Conservation (phyloP, 495 filamentous ascomycete species). For the Patellaria atrata region DNA sequence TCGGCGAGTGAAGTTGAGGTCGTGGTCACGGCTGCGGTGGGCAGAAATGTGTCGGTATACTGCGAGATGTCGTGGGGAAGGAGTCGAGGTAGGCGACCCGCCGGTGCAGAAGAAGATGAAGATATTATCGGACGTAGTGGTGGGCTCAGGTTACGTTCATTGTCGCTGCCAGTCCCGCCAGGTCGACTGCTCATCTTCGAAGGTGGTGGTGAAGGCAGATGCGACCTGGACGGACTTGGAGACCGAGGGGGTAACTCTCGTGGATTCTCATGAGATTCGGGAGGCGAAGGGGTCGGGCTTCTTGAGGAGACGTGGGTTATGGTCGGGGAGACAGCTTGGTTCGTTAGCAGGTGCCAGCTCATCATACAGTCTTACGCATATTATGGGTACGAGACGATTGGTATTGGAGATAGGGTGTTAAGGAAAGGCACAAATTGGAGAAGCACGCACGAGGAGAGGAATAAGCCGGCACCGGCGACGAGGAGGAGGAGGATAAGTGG, state of each 20-base stretch:
- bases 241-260: constrained; percentile 13
- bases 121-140: constrained; percentile 13
- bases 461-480: constrained; percentile 16
- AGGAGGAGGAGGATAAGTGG: constrained; percentile 16
- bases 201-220: constrained; percentile 12
- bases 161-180: constrained; percentile 13
- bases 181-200: constrained; percentile 22
- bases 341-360: constrained; percentile 18
- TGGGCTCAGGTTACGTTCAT: constrained; percentile 15
- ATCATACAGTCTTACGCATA: constrained; percentile 21
- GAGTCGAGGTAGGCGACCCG: constrained; percentile 30
- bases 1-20: constrained; percentile 51
- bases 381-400: constrained; percentile 12
- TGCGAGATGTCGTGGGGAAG: constrained; percentile 28
- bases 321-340: constrained; percentile 17
- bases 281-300: constrained; percentile 19
- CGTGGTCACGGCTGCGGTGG: constrained; percentile 25
- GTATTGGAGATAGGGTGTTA: constrained; percentile 1
- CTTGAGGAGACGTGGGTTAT: constrained; percentile 21
- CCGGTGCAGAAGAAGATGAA: constrained; percentile 27
- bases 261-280: constrained; percentile 12
- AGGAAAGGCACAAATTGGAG: background rate
- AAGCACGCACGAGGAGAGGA: constrained; percentile 18
- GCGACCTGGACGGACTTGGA: constrained; percentile 21
- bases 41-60: constrained; percentile 25